These are phyloP conservation scores for Rhynchospora tenuis DNA, from an alignment of 176 grass and related monocot genomes.

Conservation along the genomic window DNA sequence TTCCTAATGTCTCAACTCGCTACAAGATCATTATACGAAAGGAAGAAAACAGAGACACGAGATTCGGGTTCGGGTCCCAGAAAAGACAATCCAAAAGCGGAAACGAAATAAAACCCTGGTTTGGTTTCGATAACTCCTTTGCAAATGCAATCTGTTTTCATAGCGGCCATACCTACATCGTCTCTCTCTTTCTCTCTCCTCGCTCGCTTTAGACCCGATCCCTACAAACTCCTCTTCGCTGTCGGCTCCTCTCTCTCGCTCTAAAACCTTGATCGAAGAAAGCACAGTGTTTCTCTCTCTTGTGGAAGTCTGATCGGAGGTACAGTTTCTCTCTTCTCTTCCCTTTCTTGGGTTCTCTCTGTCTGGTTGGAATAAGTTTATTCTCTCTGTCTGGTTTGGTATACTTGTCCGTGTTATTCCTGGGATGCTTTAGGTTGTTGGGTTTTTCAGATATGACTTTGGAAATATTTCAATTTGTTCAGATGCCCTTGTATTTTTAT, in stretches of 20 bases:
- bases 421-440: neutral
- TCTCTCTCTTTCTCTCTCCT: neutral
- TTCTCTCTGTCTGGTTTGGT: neutral
- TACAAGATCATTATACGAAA: neutral
- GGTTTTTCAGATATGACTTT: neutral
- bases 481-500: neutral
- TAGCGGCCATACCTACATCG: constrained; percentile 6
- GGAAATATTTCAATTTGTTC: neutral
- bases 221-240: neutral
- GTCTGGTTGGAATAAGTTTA: neutral
- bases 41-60: neutral
- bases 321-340: neutral
- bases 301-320: constrained; percentile 2
- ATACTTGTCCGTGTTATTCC: neutral
- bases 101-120: constrained; percentile 17
- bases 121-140: constrained; percentile 16
- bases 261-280: constrained; percentile 9
- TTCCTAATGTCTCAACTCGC: neutral
- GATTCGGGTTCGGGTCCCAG: neutral
- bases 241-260: constrained; percentile 8
- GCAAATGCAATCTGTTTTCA: neutral
- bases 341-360: neutral
- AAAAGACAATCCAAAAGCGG: neutral
- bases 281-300: neutral
- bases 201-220: neutral